These are phyloP conservation scores for Epichloe baconii DNA, from an alignment of 2,329 filamentous ascomycete genomes.

Conservation along the genomic window DNA sequence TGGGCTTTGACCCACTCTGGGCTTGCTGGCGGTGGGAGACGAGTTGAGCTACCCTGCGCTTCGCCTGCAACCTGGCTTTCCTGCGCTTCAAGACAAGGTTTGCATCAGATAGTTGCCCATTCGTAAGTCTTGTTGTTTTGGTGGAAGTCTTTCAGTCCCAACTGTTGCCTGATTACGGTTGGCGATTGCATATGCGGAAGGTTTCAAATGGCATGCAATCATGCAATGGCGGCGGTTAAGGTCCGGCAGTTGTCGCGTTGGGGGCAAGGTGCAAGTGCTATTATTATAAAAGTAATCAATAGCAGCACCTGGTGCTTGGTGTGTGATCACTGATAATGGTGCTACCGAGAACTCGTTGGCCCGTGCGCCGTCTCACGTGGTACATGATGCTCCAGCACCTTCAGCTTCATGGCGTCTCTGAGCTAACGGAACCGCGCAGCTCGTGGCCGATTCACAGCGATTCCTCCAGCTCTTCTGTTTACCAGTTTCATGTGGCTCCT, in stretches of 20 bases:
- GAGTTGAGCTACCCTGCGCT: not conserved
- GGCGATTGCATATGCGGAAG: not conserved
- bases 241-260: not conserved
- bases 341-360: constrained; percentile 5
- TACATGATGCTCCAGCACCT: constrained; percentile 6
- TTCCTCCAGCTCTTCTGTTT: not conserved
- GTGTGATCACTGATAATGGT: no score
- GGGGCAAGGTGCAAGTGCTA: no score
- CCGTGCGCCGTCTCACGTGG: constrained; percentile 15
- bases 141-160: no score
- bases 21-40: not conserved
- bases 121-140: no score
- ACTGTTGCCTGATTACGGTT: no score
- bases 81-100: no score
- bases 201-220: not conserved
- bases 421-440: not conserved
- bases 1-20: no score
- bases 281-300: no score
- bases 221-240: not conserved
- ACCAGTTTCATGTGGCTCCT: constrained; percentile 9
- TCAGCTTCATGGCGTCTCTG: constrained; percentile 4
- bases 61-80: not conserved
- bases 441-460: not conserved
- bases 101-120: no score
- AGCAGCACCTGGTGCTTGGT: no score